Conservation (phyloP, 2,329 filamentous ascomycete genomes). For the Clonostachys rhizophaga region DNA sequence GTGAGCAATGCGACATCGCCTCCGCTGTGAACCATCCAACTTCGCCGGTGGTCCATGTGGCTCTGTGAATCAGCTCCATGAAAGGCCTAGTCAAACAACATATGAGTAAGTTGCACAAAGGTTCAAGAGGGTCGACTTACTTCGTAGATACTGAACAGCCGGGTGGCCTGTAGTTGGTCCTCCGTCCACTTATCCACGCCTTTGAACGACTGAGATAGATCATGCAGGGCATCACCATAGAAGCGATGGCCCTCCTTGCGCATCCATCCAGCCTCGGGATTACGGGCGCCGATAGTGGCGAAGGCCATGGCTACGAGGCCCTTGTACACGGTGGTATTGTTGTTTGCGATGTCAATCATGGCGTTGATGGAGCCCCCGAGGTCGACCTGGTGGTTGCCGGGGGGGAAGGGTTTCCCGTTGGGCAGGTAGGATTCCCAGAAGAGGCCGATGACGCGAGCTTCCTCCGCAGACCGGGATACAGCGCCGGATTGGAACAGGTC, state of each 20-base stretch:
- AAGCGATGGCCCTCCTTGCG: not conserved
- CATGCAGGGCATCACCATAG: conserved; percentile 2
- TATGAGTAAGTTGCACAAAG: not conserved
- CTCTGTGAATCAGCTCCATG: not conserved
- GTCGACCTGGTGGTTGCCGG: not conserved
- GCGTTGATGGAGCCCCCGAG: not conserved
- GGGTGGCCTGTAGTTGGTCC: not conserved
- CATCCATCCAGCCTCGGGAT: not conserved
- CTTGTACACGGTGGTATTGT: not conserved
- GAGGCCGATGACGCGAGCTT: not conserved
- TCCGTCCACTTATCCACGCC: not conserved
- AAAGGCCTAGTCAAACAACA: not conserved
- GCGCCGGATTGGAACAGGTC: not conserved
- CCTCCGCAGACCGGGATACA: not conserved
- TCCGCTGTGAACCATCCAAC: conserved; percentile 1
- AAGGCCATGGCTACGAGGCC: conserved; percentile 1
- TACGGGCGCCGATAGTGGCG: not conserved
- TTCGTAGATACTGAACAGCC: conserved; percentile 3
- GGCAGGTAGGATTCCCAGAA: conserved; percentile 7
- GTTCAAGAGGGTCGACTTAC: not conserved
- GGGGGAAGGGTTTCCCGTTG: conserved; percentile 3
- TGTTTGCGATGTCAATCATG: not conserved
- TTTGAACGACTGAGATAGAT: not conserved
- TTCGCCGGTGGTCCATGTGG: not conserved
- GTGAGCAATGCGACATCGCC: conserved; percentile 1